phyloP scores from a whole-genome alignment of 495 filamentous ascomycete species.

The Geoglossum glabrum region DNA sequence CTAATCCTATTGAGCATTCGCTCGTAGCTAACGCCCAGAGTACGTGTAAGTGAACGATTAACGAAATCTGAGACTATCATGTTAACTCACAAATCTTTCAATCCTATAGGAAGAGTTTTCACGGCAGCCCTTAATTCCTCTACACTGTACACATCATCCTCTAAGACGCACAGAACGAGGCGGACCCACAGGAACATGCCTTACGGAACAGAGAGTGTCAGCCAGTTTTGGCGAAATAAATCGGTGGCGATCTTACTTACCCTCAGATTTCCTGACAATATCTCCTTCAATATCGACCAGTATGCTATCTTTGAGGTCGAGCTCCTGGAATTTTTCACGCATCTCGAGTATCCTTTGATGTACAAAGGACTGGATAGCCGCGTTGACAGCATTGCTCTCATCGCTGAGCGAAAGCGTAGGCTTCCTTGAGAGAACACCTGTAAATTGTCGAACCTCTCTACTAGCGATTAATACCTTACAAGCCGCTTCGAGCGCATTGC shows the following conservation, averaged over 20 bases:
- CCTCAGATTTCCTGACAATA: neutral
- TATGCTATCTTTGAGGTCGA: neutral
- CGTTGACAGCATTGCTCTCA: neutral
- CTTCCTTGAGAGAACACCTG: neutral
- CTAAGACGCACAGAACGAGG: neutral
- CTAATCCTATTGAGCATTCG: neutral
- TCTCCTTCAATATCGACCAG: neutral
- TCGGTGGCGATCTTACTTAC: neutral
- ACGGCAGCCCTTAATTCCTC: neutral
- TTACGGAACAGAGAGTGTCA: neutral
- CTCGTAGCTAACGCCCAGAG: neutral
- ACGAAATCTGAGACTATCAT: neutral
- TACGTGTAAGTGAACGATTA: neutral
- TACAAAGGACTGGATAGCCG: neutral
- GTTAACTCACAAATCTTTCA: slow-evolving; percentile 1
- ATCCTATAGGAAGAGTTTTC: neutral
- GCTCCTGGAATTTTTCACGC: neutral
- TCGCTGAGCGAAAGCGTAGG: neutral
- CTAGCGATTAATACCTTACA: slow-evolving; percentile 5
- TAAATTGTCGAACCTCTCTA: neutral
- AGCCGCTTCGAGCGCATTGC: neutral
- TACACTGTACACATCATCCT: neutral
- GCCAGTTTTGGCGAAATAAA: neutral
- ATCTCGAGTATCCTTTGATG: neutral
- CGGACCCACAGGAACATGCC: slow-evolving; percentile 3